Base-by-base conservation (phyloP, 108 stramenopile genomes). In the Aurantiochytrium sp. region DNA sequence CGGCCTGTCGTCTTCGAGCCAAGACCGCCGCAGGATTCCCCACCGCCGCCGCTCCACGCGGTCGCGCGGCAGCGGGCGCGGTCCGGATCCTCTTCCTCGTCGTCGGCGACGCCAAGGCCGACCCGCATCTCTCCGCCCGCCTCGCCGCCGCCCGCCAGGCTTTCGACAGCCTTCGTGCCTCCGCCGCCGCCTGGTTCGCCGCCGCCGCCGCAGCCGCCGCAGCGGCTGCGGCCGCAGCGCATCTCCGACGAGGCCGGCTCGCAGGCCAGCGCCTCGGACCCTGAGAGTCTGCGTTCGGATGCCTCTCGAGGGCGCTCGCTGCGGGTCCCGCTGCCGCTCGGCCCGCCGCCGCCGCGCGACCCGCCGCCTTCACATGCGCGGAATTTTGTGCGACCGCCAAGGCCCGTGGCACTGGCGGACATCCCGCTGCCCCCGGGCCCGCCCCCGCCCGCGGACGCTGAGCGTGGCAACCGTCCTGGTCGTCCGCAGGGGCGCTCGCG, bases 101-200 rank as follows among this genome's bases (percentile, higher is more conserved):
- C n/a, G n/a, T n/a, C n/a, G n/a, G n/a, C n/a, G n/a, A n/a, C n/a
- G n/a, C n/a, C n/a, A n/a, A n/a, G n/a, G n/a, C n/a, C n/a, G n/a
- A n/a, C n/a, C n/a, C n/a, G n/a, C n/a, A n/a, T n/a, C n/a, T n/a
- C 32, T 30, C 32, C 10, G 32, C 27, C 59, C 10, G 32, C 32
- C 8, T 65, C 32, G 24, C 27, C 59, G 15, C 59, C 50, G 8
- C 50, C 50, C 15, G 50, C 50, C 15, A 8, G 50, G 1, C 50
- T 34, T 65, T 30, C 59, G 15, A 34, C 27, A 6, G 6, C 59
- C 15, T 65, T 65, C 12, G 45, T 42, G 0, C 30, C 30, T 81
- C n/a, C 73, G 32, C 73, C 73, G 45, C 73, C 73, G 3, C 42
- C 73, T n/a, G n/a, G n/a, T n/a, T n/a, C n/a, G 17, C 73, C 73